Evolutionary conservation across 2,329 filamentous ascomycete species (phyloP).

Genomic region (Trichoderma harzianum): DNA sequence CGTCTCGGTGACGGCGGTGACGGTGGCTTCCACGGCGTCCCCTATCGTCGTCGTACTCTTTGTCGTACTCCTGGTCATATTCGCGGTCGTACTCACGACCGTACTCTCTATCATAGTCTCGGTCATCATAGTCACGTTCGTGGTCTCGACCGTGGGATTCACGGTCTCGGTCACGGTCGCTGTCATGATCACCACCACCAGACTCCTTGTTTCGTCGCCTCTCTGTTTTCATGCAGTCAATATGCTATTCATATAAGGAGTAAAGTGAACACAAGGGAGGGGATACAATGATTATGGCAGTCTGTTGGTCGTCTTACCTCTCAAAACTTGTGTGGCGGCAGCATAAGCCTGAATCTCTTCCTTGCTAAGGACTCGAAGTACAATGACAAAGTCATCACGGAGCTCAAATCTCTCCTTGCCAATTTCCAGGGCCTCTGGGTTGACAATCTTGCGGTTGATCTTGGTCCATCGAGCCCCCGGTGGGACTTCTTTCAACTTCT

Average conservation of each 20-base stretch:
- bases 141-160: slow-evolving; percentile 21
- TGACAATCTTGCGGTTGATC: slow-evolving; percentile 83
- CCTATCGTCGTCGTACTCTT: slow-evolving; percentile 17
- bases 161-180: slow-evolving; percentile 22
- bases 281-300: neutral
- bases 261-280: neutral
- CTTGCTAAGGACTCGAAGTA: slow-evolving; percentile 78
- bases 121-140: slow-evolving; percentile 22
- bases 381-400: slow-evolving; percentile 89
- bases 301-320: slow-evolving; percentile 54
- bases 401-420: slow-evolving; percentile 92
- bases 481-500: slow-evolving; percentile 67
- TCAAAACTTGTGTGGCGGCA: slow-evolving; percentile 72
- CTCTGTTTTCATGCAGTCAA: slow-evolving; percentile 21
- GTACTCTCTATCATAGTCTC: slow-evolving; percentile 20
- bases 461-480: slow-evolving; percentile 87
- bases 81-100: slow-evolving; percentile 25
- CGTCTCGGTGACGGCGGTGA: slow-evolving; percentile 19
- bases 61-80: slow-evolving; percentile 21
- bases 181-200: slow-evolving; percentile 24
- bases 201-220: slow-evolving; percentile 33
- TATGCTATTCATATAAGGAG: neutral
- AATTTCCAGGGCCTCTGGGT: slow-evolving; percentile 78
- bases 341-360: slow-evolving; percentile 90
- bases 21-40: slow-evolving; percentile 21